Percentiles rank a stretch among this genome's conserved stretches.
Conservation (phyloP, 164 flowering plant species). For the Akebia trifoliata region DNA sequence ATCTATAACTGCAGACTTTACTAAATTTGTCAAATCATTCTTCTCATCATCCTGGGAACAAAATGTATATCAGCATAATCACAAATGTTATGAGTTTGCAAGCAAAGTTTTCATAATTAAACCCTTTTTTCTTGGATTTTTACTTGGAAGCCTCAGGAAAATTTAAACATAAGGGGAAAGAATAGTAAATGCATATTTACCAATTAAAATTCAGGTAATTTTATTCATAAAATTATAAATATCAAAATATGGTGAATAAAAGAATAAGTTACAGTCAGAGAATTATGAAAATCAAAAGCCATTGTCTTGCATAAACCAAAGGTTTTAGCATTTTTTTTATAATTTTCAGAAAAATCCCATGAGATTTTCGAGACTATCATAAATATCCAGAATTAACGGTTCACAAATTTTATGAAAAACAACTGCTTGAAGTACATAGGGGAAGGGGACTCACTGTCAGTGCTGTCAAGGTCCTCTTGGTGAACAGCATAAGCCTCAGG, state of each 20-base stretch:
- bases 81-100: background rate
- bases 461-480: conserved; percentile 30
- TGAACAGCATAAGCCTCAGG: conserved; percentile 45
- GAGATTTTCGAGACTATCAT: too few relatives aligned
- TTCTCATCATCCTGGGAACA: conserved; percentile 43
- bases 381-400: too few relatives aligned
- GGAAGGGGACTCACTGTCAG: conserved; percentile 27
- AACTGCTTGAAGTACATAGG: background rate
- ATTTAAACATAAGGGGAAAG: background rate
- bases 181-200: background rate
- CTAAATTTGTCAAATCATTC: conserved; percentile 26
- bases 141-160: background rate
- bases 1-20: conserved; percentile 44
- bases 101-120: too few relatives aligned
- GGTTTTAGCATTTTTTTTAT: too few relatives aligned
- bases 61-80: background rate
- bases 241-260: background rate
- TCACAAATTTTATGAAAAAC: too few relatives aligned
- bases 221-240: background rate
- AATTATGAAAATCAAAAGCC: background rate
- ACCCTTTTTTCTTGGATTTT: background rate
- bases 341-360: too few relatives aligned
- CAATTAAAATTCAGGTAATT: background rate
- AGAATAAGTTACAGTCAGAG: background rate
- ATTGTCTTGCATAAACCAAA: too few relatives aligned